phyloP scores from a whole-genome alignment of 257 asterid genomes.

The Agastache rugosa region DNA sequence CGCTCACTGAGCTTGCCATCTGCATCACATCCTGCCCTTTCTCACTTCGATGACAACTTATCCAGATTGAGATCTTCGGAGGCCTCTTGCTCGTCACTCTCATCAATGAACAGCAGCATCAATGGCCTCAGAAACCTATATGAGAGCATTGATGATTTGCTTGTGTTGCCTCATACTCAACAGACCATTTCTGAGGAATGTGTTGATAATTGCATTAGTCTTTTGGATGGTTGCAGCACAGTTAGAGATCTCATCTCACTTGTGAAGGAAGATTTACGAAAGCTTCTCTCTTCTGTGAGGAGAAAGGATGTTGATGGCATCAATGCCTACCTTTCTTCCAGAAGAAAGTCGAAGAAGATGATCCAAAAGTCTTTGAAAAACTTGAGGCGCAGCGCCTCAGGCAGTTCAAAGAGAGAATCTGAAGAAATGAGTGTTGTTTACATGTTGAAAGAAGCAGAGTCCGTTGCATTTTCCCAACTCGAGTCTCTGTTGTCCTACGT shows the following conservation, averaged over 20 bases:
- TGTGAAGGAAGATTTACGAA: constrained; percentile 34
- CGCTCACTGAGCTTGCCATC: constrained; percentile 57
- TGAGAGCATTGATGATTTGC: constrained; percentile 41
- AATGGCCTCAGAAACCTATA: constrained; percentile 38
- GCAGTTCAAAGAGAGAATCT: background rate
- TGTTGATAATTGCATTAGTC: constrained; percentile 36
- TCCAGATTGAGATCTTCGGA: constrained; percentile 36
- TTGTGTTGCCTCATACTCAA: constrained; percentile 36
- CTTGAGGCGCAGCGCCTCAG: background rate
- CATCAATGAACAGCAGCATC: constrained; percentile 37
- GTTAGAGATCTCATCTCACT: constrained; percentile 34
- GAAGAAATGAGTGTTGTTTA: too few species aligned
- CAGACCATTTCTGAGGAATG: constrained; percentile 37
- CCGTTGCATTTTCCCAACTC: background rate
- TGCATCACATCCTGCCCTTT: constrained; percentile 38
- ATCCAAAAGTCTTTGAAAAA: constrained; percentile 1
- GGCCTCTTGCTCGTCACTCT: constrained; percentile 34
- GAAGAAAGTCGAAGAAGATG: background rate
- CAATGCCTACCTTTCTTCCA: constrained; percentile 12
- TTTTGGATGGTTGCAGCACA: constrained; percentile 42
- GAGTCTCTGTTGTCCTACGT: background rate
- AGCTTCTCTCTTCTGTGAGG: constrained; percentile 35
- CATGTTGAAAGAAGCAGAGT: constrained; percentile 4
- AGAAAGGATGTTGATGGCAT: constrained; percentile 32
- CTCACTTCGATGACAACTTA: constrained; percentile 39